phyloP scores from a whole-genome alignment of 202 grass and related monocot species.

The Zizania palustris region DNA sequence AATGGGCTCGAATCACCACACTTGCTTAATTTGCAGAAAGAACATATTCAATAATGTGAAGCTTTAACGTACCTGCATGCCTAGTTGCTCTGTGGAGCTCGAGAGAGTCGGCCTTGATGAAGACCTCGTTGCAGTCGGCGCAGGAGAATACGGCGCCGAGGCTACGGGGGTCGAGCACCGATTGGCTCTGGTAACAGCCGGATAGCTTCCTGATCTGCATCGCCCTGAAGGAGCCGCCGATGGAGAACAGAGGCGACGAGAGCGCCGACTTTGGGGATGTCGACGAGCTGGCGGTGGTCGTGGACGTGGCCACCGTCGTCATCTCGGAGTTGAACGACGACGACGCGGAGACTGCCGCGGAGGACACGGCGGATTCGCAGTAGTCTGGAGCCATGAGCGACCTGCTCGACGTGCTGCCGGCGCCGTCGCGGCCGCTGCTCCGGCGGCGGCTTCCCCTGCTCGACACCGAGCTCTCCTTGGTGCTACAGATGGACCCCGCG shows the following conservation, averaged over 20 bases:
- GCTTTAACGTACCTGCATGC: conserved; percentile 62
- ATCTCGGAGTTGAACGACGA: conserved; percentile 79
- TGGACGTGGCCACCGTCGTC: conserved; percentile 36
- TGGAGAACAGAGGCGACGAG: conserved; percentile 62
- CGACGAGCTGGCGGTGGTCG: conserved; percentile 33
- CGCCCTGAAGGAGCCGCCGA: conserved; percentile 55
- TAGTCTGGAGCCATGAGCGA: conserved; percentile 38
- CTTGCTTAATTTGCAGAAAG: neutral
- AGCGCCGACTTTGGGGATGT: conserved; percentile 56
- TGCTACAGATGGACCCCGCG: conserved; percentile 51
- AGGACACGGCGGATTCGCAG: conserved; percentile 17
- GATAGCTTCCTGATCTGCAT: conserved; percentile 79
- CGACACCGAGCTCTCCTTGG: conserved; percentile 56
- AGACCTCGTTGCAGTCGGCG: conserved; percentile 69
- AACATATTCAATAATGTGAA: conserved; percentile 1
- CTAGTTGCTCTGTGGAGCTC: conserved; percentile 63
- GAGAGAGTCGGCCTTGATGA: conserved; percentile 64
- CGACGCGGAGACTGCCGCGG: conserved; percentile 49
- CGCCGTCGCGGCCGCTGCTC: neutral
- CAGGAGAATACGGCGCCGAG: conserved; percentile 53
- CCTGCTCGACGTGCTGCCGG: conserved; percentile 42
- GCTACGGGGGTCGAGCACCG: conserved; percentile 50
- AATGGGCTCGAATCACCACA: neutral
- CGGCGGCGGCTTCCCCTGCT: conserved; percentile 28
- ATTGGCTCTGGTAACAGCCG: conserved; percentile 73